Evolutionary conservation across 305 asterid genomes (phyloP), one percentile per base, ranked within the genome.

Genomic region (Fraxinus latifolia): DNA sequence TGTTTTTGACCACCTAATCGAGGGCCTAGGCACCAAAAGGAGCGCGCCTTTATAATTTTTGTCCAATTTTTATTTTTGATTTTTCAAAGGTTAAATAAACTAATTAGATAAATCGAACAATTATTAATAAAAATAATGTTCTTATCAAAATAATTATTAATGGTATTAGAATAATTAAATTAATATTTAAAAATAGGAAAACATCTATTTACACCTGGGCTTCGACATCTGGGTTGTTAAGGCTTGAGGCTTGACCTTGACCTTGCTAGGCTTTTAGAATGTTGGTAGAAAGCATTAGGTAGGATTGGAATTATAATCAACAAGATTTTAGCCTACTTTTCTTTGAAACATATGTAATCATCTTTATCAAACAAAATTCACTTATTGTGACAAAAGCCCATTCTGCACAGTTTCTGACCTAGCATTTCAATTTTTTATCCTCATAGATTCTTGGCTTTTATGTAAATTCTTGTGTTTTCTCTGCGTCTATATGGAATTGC

Each of bases 401-500:
- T 39, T 77, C 67, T 47, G 33, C 77, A 21, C 29, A 83, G 11
- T 47, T 34, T 81, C 80, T 80, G 65, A 5, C 36, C 39, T 77
- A n/a, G 42, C 82, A 58, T 36, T 81, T 83, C 15, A 23, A 27
- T 23, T 67, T 60, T 67, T 67, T 67, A 67, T 4, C 74, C 36
- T 25, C 29, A 1, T 27, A 29, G 36, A 27, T 67, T 65, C 73
- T 65, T 65, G 7, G 34, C n/a, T 25, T 65, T 82, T 21, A 70
- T 65, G 11, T 70, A 82, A 47, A 14, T 67, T 55, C 70, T 33
- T 65, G 29, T 82, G 36, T 65, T 60, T 79, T 80, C 47, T 34
- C 85, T 83, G 55, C 25, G 73, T 53, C 14, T 77, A 14, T 74
- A 74, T 79, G 74, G 71, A 79, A 79, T 68, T 87, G 32, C 83